Base-by-base conservation (phyloP, 176 grass and related monocot genomes). In the Dactylis glomerata region DNA sequence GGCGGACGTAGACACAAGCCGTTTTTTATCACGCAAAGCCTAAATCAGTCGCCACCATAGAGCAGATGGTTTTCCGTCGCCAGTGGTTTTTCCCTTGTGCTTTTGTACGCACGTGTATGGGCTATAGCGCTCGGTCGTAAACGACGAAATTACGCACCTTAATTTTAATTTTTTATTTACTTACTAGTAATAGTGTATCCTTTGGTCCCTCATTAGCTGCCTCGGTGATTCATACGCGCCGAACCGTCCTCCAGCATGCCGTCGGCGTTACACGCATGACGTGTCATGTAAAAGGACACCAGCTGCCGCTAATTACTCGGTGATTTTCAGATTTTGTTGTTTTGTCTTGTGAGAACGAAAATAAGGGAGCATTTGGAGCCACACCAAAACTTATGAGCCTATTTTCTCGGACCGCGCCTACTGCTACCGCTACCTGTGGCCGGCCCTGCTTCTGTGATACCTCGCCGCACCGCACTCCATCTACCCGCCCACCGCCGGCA, bases 191-290 rank as follows among this genome's bases (percentile, higher is more conserved):
- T 58, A 52, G 1, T 11, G 10, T 13, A 12, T 12, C 0, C 3
- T 26, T 24, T 33, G 44, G 17, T 31, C 0, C 17, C 16, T 37
- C 30, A 33, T 19, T 58, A 41, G 32, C 3, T 16, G 32, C 41
- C 1, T 6, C 32, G 2, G 2, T 4, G 76, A 49, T 72, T 86
- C 65, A 5, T 31, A 2, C 1, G 22, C 75, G 22, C 51, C 55
- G 36, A 28, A 44, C 26, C 76, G 3, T 77, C 33, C 33, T 26
- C 32, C 7, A 9, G 52, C 62, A 5, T 76, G 46, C 73, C 34
- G 11, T 58, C n/a, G 79, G 49, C 37, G 27, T 11, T 45, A 76
- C 85, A 87, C 49, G 49, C 49, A n/a, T 49, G 50, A 24, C 33
- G 55, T 68, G 28, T n/a, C 22, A 20, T 2, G 6, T 54, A 19